Percentiles rank a stretch among this genome's conserved stretches.
Evolutionary conservation across 2,329 filamentous ascomycete genomes (phyloP).

Genomic region (Parafenestella ontariensis): DNA sequence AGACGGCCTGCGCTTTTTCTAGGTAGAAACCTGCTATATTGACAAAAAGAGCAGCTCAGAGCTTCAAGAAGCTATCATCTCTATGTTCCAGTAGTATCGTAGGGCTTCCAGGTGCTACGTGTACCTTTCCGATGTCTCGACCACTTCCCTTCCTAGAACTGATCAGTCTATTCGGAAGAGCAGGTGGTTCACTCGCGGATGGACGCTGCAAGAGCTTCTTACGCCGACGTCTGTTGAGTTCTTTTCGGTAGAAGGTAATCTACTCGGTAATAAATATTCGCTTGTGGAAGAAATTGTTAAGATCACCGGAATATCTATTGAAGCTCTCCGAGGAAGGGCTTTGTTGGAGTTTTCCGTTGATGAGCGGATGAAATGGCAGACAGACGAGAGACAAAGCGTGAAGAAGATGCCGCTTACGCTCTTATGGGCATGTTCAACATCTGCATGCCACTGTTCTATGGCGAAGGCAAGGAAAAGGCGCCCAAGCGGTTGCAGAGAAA

Average conservation of each 20-base stretch:
- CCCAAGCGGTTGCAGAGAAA: conserved; percentile 13
- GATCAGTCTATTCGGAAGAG: conserved; percentile 3
- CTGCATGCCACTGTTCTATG: conserved; percentile 37
- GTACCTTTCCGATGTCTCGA: conserved; percentile 9
- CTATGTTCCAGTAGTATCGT: conserved; percentile 23
- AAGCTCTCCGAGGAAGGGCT: conserved; percentile 5
- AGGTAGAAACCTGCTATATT: conserved; percentile 28
- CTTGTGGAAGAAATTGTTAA: conserved; percentile 2
- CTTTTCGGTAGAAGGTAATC: background rate
- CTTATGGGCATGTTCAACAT: conserved; percentile 25
- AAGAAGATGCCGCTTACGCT: conserved; percentile 24
- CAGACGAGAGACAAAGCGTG: conserved; percentile 20
- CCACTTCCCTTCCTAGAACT: background rate
- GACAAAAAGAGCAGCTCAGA: conserved; percentile 18
- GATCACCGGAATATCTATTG: conserved; percentile 7
- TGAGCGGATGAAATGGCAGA: conserved; percentile 25
- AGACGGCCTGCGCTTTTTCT: conserved; percentile 17
- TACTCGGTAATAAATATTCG: conserved; percentile 7
- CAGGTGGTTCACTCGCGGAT: too few species aligned
- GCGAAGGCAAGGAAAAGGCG: conserved; percentile 26
- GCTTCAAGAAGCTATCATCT: conserved; percentile 20
- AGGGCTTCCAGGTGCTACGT: conserved; percentile 20
- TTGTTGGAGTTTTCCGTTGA: conserved; percentile 6
- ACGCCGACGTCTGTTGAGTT: conserved; percentile 10
- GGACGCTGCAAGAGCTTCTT: conserved; percentile 24